These are phyloP conservation scores for Boletus smithii DNA, from an alignment of 1,284 basidiomycete genomes.

Conservation along the genomic window DNA sequence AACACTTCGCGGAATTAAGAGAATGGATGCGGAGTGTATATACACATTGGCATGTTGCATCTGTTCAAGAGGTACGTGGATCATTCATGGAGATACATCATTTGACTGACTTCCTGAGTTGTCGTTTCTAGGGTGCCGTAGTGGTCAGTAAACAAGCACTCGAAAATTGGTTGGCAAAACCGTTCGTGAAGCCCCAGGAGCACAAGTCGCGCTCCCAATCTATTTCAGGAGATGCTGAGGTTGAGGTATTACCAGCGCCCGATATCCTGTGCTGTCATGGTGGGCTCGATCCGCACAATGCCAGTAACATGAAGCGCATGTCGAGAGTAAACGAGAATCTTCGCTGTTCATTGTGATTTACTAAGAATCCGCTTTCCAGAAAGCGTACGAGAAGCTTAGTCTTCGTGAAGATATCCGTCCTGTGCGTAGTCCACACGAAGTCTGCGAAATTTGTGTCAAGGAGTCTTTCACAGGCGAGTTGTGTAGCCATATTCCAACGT, in stretches of 20 bases:
- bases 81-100: constrained; percentile 7
- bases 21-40: constrained; percentile 59
- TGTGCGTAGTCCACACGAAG: constrained; percentile 43
- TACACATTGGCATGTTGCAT: constrained; percentile 54
- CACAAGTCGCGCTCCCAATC: constrained; percentile 23
- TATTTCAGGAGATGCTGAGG: constrained; percentile 12
- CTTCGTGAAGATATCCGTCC: constrained; percentile 47
- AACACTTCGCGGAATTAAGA: constrained; percentile 48
- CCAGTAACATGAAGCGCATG: constrained; percentile 64
- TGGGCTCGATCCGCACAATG: constrained; percentile 53
- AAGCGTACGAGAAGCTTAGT: constrained; percentile 46
- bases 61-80: constrained; percentile 44
- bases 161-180: constrained; percentile 56
- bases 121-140: constrained; percentile 44
- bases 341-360: constrained; percentile 1
- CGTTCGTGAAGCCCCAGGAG: constrained; percentile 24
- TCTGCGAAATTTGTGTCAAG: constrained; percentile 62
- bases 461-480: constrained; percentile 56
- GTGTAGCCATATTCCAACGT: background rate
- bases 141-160: constrained; percentile 60
- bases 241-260: constrained; percentile 20
- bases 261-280: constrained; percentile 62
- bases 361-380: constrained; percentile 33
- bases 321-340: constrained; percentile 30
- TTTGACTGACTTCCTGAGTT: constrained; percentile 10